Base-by-base conservation (phyloP, 805 yeast species). In the Cyberlindnera nakhonratchasimensis region DNA sequence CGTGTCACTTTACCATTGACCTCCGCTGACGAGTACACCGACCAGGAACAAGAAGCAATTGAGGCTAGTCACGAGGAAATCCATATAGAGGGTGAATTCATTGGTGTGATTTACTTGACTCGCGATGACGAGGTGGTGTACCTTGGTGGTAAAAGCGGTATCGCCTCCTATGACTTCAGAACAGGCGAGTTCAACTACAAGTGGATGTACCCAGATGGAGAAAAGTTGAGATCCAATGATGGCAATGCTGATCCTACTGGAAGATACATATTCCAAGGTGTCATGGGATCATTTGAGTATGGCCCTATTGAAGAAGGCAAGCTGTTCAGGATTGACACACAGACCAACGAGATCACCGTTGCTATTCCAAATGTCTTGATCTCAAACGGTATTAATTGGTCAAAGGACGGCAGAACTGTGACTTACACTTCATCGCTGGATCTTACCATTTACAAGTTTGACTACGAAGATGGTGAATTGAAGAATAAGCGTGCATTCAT, bases 201-300 rank as follows among this genome's bases (percentile, higher is more conserved):
- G 29, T 54, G 59, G 8, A 37, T 64, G 21, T 81, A 73, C 37
- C 55, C 63, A 12, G 54, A 55, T 23, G 46, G 47, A n/a, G 41
- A 36, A 18, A 64, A 62, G 34, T 60, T 75, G 59, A 69, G 89
- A 54, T 82, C 93, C 31, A 89, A 89, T 55, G 97, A 89, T 58
- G 96, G 96, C 0, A 74, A 77, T 34, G 75, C 88, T 30, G 89
- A 86, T 46, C 82, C 86, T 4, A 66, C 76, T 55, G 96, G 96
- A 1, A 72, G 81, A 30, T 48, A 46, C 47, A 73, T 88, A 38
- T 82, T 86, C 75, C 77, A 86, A 37, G 96, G 96, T 1, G 70
- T 90, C 17, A 89, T 89, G 95, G 70, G 71, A 18, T 79, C 78
- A 44, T 78, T 77, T 51, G 70, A 66, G 13, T 56, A 62, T 20